Conservation (phyloP, 2,329 filamentous ascomycete genomes). For the Davidsoniella neocaledoniae region DNA sequence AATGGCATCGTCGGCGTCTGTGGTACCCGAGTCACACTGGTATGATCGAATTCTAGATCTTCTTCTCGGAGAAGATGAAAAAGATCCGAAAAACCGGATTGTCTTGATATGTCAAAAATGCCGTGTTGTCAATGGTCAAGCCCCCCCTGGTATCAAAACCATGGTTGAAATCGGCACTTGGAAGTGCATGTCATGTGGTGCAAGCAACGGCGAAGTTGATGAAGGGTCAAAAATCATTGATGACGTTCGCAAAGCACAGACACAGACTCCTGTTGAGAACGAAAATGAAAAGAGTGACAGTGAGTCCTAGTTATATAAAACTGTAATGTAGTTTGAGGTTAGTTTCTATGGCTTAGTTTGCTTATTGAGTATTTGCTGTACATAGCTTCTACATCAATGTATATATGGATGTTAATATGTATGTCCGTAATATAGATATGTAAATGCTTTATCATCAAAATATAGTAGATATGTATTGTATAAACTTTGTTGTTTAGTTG, state of each 20-base stretch:
- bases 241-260: constrained; percentile 33
- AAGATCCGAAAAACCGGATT: constrained; percentile 74
- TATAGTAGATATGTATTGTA: no score
- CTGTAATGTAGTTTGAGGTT: not conserved
- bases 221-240: constrained; percentile 57
- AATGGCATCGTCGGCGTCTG: not conserved
- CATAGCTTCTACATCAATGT: no score
- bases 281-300: not conserved
- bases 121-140: constrained; percentile 85
- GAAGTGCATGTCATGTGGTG: constrained; percentile 74
- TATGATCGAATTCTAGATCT: constrained; percentile 90
- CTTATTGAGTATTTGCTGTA: no score
- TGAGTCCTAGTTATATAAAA: not conserved
- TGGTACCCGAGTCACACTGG: constrained; percentile 46
- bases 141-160: constrained; percentile 66
- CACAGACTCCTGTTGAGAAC: not conserved
- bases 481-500: no score
- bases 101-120: constrained; percentile 72
- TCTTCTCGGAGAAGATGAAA: constrained; percentile 88
- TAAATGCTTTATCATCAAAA: no score
- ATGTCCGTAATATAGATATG: no score
- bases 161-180: constrained; percentile 70
- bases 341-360: no score
- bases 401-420: no score
- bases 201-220: constrained; percentile 66